Conservation (phyloP, 768 basidiomycete species). For the Hortiboletus flavorubellus region DNA sequence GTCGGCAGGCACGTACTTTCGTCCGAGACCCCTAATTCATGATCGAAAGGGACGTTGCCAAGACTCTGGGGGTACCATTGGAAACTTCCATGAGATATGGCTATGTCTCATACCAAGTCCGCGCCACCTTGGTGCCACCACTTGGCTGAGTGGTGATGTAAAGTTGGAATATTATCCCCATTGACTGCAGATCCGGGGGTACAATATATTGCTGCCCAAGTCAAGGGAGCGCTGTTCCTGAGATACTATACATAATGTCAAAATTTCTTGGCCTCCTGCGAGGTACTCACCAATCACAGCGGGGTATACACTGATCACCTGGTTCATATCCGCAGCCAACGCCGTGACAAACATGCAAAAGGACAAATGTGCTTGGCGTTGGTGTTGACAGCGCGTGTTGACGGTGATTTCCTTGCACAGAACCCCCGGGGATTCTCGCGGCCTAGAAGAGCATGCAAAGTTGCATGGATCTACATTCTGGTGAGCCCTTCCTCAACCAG, state of each 20-base stretch:
- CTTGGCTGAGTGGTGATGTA: background rate
- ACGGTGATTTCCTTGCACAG: background rate
- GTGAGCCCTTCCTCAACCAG: background rate
- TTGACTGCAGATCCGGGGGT: background rate
- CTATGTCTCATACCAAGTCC: background rate
- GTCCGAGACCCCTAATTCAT: background rate
- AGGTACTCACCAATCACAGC: background rate
- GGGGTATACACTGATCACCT: background rate
- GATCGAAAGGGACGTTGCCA: slow-evolving; percentile 5
- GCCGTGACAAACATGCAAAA: background rate
- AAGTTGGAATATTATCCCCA: background rate
- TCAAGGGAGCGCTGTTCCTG: background rate
- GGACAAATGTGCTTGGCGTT: background rate
- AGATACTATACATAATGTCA: background rate
- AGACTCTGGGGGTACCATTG: slow-evolving; percentile 1
- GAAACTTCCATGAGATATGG: background rate
- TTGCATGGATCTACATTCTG: background rate
- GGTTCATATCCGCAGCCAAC: slow-evolving; percentile 7
- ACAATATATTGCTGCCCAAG: background rate
- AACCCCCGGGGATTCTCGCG: background rate
- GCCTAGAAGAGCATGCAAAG: background rate
- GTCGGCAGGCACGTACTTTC: background rate
- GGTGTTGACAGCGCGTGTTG: background rate
- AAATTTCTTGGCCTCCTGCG: background rate
- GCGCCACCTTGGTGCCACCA: background rate